Base-by-base conservation (phyloP, 257 asterid species). In the Solanum neorickii region DNA sequence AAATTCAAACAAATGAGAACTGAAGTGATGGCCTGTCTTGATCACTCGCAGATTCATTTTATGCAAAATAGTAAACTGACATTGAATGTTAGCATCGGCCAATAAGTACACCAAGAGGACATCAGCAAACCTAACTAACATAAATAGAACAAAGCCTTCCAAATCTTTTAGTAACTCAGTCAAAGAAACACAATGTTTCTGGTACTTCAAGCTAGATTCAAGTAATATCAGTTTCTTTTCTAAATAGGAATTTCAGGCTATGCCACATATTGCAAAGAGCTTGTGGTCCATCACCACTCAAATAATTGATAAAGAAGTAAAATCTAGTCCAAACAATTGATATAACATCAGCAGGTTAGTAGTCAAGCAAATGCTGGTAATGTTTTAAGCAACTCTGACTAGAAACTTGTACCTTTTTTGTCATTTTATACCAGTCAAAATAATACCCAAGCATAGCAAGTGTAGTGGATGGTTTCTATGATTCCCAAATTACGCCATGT, bases 401-500 rank as follows among this genome's bases (percentile, higher is more conserved):
- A 46, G 80, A 52, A 87, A 52, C n/a, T 31, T 62, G 7, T 25
- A 41, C 11, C 21, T 70, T 56, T 29, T 86, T 46, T 18, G 49
- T 62, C 82, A 85, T 83, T 84, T 42, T 65, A 84, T 93, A 95
- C 99, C 98, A 94, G 98, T 73, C 96, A 97, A 90, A 95, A 97
- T 86, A 95, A 87, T 88, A 94, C 97, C 98, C 99, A 97, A 31
- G 98, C 95, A 92, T 95, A 94, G 94, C 98, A 94, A 83, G 98
- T 92, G 87, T 93, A 94, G 87, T 95, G 98, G 86, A 97, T 93
- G 65, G 97, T 97, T 92, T 97, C 98, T 3, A 98, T 94, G 89
- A 97, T 92, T 90, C 99, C 99, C 84, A 97, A 91, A 90, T 94
- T 88, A 88, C 95, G 96, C 98, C 99, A 97, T 31, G 98, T 93